phyloP scores from a whole-genome alignment of 148 eudicot genomes.

The Linanthus parryae region DNA sequence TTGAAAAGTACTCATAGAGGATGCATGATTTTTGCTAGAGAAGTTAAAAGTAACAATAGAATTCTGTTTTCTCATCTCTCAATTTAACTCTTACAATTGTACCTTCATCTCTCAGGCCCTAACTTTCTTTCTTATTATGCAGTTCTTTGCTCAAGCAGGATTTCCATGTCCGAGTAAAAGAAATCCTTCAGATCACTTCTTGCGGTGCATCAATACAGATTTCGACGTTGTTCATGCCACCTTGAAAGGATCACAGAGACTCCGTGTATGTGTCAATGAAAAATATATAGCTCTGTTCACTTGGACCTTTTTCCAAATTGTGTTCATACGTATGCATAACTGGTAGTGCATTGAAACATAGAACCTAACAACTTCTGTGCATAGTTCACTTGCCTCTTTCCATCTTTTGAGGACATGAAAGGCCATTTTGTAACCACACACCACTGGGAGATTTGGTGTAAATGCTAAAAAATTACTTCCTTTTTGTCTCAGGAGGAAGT shows the following conservation, averaged over 20 bases:
- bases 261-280: conserved; percentile 32
- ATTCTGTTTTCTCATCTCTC: no score
- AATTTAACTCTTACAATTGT: no score
- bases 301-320: background rate
- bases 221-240: conserved; percentile 78
- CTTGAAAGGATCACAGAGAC: conserved; percentile 58
- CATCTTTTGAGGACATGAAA: background rate
- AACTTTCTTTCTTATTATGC: conserved; percentile 3
- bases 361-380: background rate
- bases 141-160: conserved; percentile 89
- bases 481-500: conserved; percentile 30
- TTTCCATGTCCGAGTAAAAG: conserved; percentile 87
- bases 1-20: no score
- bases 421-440: background rate
- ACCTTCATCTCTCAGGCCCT: background rate
- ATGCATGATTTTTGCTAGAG: no score
- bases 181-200: conserved; percentile 88
- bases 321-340: background rate
- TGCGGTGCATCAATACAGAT: conserved; percentile 83
- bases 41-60: no score
- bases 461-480: no score
- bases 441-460: background rate
- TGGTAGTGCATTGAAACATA: no score
- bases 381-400: background rate
- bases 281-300: background rate